Conservation (phyloP, 2,329 filamentous ascomycete genomes). For the Didymella keratinophila region DNA sequence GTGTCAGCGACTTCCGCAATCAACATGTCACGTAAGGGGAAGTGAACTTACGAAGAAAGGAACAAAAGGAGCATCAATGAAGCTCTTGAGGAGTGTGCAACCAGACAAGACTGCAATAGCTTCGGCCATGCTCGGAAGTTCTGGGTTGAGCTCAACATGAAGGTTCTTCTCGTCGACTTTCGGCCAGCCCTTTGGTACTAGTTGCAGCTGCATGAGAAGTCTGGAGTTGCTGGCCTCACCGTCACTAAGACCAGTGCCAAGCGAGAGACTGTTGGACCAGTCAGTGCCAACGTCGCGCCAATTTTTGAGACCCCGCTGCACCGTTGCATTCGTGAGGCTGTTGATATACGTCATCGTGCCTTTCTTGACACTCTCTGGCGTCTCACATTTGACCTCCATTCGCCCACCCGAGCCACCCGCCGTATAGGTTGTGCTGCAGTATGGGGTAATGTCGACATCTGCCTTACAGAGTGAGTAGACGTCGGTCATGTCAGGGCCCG, state of each 20-base stretch:
- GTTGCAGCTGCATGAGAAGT: conserved; percentile 55
- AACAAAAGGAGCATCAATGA: conserved; percentile 67
- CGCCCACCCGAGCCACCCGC: conserved; percentile 61
- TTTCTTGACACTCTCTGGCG: conserved; percentile 39
- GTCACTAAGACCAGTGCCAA: conserved; percentile 55
- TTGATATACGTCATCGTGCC: conserved; percentile 65
- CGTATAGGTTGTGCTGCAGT: conserved; percentile 69
- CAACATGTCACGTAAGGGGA: background rate
- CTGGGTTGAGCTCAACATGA: conserved; percentile 55
- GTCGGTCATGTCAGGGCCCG: conserved; percentile 30
- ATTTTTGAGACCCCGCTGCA: conserved; percentile 56
- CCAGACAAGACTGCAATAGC: conserved; percentile 74
- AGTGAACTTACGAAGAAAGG: conserved; percentile 53
- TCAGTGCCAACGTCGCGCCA: conserved; percentile 56
- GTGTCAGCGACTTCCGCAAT: background rate
- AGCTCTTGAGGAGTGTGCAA: conserved; percentile 69
- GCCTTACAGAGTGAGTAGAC: conserved; percentile 73
- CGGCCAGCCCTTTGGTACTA: conserved; percentile 33
- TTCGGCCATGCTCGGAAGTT: conserved; percentile 74
- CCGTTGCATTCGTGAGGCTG: conserved; percentile 62
- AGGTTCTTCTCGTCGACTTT: conserved; percentile 23
- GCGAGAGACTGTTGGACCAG: conserved; percentile 54
- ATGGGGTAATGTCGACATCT: conserved; percentile 67
- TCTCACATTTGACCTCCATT: conserved; percentile 69
- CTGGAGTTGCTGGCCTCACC: conserved; percentile 55